Evolutionary conservation across 1,284 basidiomycete genomes (phyloP), one percentile per base, ranked within the genome.

Genomic region (Trametes polyzona): DNA sequence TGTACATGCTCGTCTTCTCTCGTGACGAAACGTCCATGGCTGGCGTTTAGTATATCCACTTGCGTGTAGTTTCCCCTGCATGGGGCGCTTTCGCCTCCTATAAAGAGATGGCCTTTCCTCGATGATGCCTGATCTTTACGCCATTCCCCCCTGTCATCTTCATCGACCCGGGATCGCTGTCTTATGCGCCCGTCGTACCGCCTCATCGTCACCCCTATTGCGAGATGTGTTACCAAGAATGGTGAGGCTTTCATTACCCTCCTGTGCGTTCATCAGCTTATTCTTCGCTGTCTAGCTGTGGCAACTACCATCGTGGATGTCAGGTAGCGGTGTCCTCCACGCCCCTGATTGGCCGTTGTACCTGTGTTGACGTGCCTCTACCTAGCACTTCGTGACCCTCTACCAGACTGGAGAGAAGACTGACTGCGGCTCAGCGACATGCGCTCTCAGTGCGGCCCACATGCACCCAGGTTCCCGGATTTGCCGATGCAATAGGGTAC

Each of bases 231-330:
- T 72, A 62, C 59, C 74, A 76, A 69, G 78, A 80, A 71, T 74
- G 76, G 78, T 79, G 49, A 60, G 74, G 59, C 3, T 27, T 47
- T 33, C 30, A 24, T 53, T 27, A 24, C 4, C 10, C 27, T n/a
- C 39, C 16, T 49, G 39, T n/a, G 19, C 32, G 17, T 24, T 33
- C 17, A 19, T 32, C 12, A 12, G 11, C 44, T 47, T 27, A 49
- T 39, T 19, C 44, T 19, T 27, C 47, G 35, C 33, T 14, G n/a
- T 17, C 37, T 62, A 88, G 86, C 61, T 75, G 76, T 57, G 86
- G 85, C 50, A 86, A 87, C 71, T 81, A 79, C 56, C 85, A 88
- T 71, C 78, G 86, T 72, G 80, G 80, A 43, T 88, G 86, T 65
- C 78, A 79, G 67, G 86, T 88, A 75, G 54, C 65, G 74, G 48